These are phyloP conservation scores for Ogataea trehalophila DNA, from an alignment of 805 yeast species.

Conservation along the genomic window DNA sequence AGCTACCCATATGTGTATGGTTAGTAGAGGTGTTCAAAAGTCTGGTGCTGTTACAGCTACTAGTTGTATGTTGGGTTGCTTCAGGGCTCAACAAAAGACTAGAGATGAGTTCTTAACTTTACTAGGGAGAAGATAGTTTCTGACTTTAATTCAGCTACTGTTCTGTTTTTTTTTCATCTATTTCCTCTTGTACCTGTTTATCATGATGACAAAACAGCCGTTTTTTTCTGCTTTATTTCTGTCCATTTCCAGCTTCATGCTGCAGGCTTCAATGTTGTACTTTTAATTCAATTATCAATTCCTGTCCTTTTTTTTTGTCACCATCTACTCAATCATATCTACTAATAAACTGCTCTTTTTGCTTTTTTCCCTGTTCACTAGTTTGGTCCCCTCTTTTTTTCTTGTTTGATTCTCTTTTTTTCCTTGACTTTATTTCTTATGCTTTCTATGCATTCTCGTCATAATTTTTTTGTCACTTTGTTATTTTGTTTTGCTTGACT, in stretches of 20 bases:
- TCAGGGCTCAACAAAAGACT: conserved; percentile 89
- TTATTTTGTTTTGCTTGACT: too few species aligned
- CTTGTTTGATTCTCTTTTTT: background rate
- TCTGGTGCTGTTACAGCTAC: conserved; percentile 92
- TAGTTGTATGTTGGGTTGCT: conserved; percentile 96
- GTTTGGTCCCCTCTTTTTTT: background rate
- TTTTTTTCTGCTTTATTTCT: background rate
- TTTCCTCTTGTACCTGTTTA: background rate
- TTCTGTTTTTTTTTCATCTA: background rate
- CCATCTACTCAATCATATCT: background rate
- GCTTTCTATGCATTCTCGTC: background rate
- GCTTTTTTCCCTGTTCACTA: background rate
- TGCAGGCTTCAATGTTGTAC: background rate
- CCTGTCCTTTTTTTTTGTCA: background rate
- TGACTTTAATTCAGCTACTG: background rate
- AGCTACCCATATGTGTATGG: conserved; percentile 99
- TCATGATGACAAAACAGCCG: too few species aligned
- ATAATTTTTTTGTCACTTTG: too few species aligned
- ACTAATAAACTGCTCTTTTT: background rate
- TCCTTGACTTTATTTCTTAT: background rate
- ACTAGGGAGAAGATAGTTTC: conserved; percentile 50
- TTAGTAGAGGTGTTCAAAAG: conserved; percentile 94
- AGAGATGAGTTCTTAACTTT: conserved; percentile 91
- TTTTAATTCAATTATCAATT: background rate
- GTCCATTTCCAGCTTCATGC: background rate